Evolutionary conservation across 768 basidiomycete species (phyloP), one percentile per base, ranked within the genome.

Genomic region (Lactarius vividus): DNA sequence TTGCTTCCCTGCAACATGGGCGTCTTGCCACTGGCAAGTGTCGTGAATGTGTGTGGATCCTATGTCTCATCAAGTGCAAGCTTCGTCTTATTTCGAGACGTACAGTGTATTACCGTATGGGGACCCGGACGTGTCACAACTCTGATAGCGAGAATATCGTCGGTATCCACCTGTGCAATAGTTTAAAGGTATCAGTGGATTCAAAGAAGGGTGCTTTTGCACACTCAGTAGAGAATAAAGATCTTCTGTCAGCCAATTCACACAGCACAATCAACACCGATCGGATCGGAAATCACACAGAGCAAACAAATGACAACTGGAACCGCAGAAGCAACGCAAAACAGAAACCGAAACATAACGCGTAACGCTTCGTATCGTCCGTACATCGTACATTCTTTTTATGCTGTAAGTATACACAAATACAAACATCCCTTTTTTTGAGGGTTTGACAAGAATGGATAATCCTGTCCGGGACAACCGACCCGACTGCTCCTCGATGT

Each of bases 401-500:
- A 52, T 13, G 49, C 26, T 15, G 49, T 52, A 33, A 33, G 33
- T 33, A 52, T 26, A 26, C 15, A 52, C 49, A 28, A 13, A 26
- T 49, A 23, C 23, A 26, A 52, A 26, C 49, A 26, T 52, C 26
- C 46, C 46, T 49, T 49, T 49, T 49, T 26, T 26, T 52, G 49
- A 52, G 26, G 7, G 55, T 10, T 33, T n/a, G n/a, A 56, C 29
- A 16, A 18, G 57, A 57, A 39, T 16, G 33, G 53, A 33, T 18
- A 13, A 59, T 57, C 35, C 16, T 82, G 78, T 81, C 73, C 63
- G 75, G 79, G 77, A 86, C 89, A 81, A 87, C 91, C 90, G 88
- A 89, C 91, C 90, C 91, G 80, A 86, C 87, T 73, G 76, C 80
- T 79, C 81, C 79, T 78, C 81, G 49, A 62, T 28, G 42, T 23